phyloP scores from a whole-genome alignment of 768 basidiomycete species.

The Trichaptum fuscoviolaceum region DNA sequence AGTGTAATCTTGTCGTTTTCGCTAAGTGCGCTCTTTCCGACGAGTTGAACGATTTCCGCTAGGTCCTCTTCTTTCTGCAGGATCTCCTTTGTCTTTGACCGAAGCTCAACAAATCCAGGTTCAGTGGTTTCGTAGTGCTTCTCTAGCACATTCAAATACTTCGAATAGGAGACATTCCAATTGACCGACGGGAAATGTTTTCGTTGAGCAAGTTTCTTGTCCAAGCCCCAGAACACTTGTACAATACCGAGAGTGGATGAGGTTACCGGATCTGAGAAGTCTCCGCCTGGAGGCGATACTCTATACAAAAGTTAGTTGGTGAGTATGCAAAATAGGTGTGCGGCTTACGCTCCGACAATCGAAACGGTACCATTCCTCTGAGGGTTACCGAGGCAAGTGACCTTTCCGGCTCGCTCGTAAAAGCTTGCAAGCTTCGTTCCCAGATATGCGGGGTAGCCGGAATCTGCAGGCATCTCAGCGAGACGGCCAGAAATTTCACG shows the following conservation, averaged over 20 bases:
- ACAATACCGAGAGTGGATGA: conserved; percentile 97
- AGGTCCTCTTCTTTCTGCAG: conserved; percentile 98
- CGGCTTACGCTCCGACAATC: conserved; percentile 92
- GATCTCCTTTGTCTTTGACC: conserved; percentile 92
- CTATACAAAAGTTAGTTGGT: conserved; percentile 35
- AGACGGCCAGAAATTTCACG: conserved; percentile 99
- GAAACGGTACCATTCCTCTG: conserved; percentile 88
- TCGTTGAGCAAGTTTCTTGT: conserved; percentile 97
- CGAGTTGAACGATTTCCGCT: conserved; percentile 98
- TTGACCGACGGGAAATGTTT: conserved; percentile 99
- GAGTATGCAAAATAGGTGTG: conserved; percentile 3
- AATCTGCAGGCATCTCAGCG: conserved; percentile 99
- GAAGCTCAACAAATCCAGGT: conserved; percentile 93
- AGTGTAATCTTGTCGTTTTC: conserved; percentile 98
- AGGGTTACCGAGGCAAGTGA: conserved; percentile 87
- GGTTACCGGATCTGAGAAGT: conserved; percentile 98
- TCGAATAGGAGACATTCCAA: conserved; percentile 99
- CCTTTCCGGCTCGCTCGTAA: conserved; percentile 98
- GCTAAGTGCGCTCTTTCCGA: conserved; percentile 95
- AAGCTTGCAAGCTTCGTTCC: conserved; percentile 94
- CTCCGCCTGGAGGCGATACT: conserved; percentile 97
- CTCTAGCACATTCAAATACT: conserved; percentile 92
- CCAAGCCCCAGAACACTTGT: conserved; percentile 99
- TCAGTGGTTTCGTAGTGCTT: conserved; percentile 86
- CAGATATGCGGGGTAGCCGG: conserved; percentile 97